Evolutionary conservation across 768 basidiomycete species (phyloP).

Genomic region (Leucocoprinus leucothites): DNA sequence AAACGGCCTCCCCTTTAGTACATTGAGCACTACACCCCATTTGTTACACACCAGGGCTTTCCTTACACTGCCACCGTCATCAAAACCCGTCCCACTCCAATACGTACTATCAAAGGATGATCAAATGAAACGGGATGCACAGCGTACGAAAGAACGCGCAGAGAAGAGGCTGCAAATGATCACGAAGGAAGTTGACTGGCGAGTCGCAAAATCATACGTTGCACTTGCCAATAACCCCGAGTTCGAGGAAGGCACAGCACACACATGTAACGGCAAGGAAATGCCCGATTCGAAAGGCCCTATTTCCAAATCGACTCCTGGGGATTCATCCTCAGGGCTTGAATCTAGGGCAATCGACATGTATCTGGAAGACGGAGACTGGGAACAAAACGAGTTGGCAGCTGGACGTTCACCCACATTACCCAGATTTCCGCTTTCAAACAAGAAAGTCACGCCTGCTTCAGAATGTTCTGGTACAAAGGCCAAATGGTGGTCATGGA

Average conservation of each 20-base stretch:
- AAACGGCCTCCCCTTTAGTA: conserved; percentile 63
- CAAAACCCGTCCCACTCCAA: conserved; percentile 21
- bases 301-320: neutral
- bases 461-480: neutral
- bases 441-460: neutral
- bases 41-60: conserved; percentile 65
- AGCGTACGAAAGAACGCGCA: conserved; percentile 50
- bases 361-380: conserved; percentile 15
- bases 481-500: conserved; percentile 8
- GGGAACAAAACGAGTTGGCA: conserved; percentile 5
- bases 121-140: conserved; percentile 36
- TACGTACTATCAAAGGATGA: conserved; percentile 20
- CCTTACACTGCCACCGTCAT: conserved; percentile 49
- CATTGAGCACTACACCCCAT: conserved; percentile 69
- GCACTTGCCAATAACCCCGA: conserved; percentile 53
- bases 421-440: neutral
- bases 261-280: conserved; percentile 29
- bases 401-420: neutral
- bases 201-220: conserved; percentile 67
- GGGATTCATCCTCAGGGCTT: neutral
- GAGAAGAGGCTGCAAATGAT: conserved; percentile 58
- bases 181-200: conserved; percentile 69
- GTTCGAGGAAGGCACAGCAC: conserved; percentile 22
- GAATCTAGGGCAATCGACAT: conserved; percentile 7
- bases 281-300: neutral